Evolutionary conservation across 192 early-diverging fungal genomes (phyloP).

Genomic region (Phycomyces blakesleeanus): DNA sequence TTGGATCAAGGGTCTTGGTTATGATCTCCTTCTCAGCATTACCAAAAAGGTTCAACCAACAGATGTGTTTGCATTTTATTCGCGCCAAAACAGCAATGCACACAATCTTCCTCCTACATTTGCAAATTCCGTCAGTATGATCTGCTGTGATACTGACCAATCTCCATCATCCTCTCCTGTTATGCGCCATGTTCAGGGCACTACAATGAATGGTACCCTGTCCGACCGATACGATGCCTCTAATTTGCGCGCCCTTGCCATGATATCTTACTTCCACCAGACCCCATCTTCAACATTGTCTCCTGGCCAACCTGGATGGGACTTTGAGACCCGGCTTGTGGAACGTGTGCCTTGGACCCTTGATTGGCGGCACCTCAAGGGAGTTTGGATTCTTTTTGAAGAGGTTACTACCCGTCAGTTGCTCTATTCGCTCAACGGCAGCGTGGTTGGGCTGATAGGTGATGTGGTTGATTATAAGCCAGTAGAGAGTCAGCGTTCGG

Average conservation of each 20-base stretch:
- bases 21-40: constrained; percentile 73
- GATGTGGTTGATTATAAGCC: constrained; percentile 27
- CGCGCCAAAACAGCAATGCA: not conserved
- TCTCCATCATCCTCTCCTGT: not conserved
- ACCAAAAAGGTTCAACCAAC: constrained; percentile 60
- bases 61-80: constrained; percentile 56
- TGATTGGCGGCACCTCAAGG: constrained; percentile 56
- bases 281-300: not conserved
- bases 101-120: constrained; percentile 5
- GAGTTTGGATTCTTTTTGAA: constrained; percentile 65
- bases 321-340: constrained; percentile 51
- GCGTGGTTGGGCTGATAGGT: constrained; percentile 73
- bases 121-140: constrained; percentile 13
- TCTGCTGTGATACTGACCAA: not conserved
- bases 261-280: constrained; percentile 70
- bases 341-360: constrained; percentile 54
- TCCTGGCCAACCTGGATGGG: constrained; percentile 39
- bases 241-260: constrained; percentile 62
- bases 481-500: not conserved
- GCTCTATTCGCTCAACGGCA: constrained; percentile 80
- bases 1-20: constrained; percentile 88
- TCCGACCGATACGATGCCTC: constrained; percentile 47
- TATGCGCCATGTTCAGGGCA: not conserved
- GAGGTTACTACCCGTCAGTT: constrained; percentile 79
- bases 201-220: not conserved